Evolutionary conservation across 192 early-diverging fungal species (phyloP).

Genomic region (Blastocladiella britannica): DNA sequence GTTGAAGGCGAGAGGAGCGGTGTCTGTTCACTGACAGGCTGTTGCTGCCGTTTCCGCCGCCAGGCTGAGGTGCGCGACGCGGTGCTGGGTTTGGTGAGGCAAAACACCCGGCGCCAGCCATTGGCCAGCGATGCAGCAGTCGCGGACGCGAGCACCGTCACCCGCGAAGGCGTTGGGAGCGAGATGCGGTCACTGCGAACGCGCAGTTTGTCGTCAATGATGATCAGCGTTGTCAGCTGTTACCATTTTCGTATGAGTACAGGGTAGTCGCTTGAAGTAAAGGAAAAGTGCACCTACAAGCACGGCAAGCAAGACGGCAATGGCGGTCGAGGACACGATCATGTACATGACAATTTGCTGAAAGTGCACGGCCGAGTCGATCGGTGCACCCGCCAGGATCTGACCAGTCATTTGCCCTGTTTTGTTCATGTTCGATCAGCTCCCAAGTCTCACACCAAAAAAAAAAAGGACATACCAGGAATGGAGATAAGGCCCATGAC

Average conservation of each 20-base stretch:
- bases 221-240: not conserved
- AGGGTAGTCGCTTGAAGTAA: not conserved
- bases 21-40: no score
- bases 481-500: slow-evolving; percentile 72
- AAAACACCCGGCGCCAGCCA: no score
- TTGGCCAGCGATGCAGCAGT: no score
- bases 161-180: no score
- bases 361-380: slow-evolving; percentile 56
- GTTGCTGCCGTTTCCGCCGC: no score
- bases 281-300: not conserved
- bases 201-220: not conserved
- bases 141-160: no score
- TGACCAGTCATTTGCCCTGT: slow-evolving; percentile 56
- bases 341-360: slow-evolving; percentile 76
- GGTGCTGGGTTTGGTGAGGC: no score
- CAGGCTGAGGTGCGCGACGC: no score
- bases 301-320: slow-evolving; percentile 25
- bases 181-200: not conserved
- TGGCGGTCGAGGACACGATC: slow-evolving; percentile 49
- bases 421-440: no score
- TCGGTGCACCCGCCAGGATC: slow-evolving; percentile 59
- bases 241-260: not conserved
- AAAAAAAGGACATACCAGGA: slow-evolving; percentile 18
- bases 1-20: no score
- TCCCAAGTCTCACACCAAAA: no score